Conservation (phyloP, 1,139 yeast genomes). For the Hansenula sp. region DNA sequence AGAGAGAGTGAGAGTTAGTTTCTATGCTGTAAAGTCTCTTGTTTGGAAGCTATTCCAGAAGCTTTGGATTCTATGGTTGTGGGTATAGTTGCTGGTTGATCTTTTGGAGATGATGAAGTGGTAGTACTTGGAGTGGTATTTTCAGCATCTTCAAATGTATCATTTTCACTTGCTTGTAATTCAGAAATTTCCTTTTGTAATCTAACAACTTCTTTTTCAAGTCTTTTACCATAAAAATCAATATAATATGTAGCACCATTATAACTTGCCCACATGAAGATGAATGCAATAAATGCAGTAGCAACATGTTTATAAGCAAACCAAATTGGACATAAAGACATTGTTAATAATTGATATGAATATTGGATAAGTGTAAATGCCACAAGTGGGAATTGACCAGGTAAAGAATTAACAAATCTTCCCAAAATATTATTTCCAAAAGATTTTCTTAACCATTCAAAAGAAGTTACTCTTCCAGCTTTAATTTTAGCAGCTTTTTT, state of each 20-base stretch:
- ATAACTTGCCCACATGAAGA: constrained; percentile 76
- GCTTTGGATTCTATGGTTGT: neutral
- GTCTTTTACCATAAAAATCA: constrained; percentile 84
- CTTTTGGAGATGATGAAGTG: neutral
- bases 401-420: constrained; percentile 74
- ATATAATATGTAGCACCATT: constrained; percentile 95
- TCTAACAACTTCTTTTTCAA: constrained; percentile 74
- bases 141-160: neutral
- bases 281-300: constrained; percentile 60
- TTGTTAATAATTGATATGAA: constrained; percentile 80
- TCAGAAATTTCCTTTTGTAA: constrained; percentile 65
- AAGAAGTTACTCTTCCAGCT: constrained; percentile 84
- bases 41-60: neutral
- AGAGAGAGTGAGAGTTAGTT: no score
- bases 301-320: constrained; percentile 66
- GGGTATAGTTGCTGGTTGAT: neutral
- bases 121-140: neutral
- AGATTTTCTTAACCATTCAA: constrained; percentile 73
- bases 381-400: constrained; percentile 77
- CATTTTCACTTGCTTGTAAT: constrained; percentile 31
- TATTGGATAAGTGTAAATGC: constrained; percentile 88
- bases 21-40: no score
- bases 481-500: constrained; percentile 74
- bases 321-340: constrained; percentile 88
- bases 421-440: constrained; percentile 66